Percentiles rank a stretch among this genome's conserved stretches.
phyloP scores from a whole-genome alignment of 2,329 filamentous ascomycete genomes.

The Exophiala phaeomuriformis region DNA sequence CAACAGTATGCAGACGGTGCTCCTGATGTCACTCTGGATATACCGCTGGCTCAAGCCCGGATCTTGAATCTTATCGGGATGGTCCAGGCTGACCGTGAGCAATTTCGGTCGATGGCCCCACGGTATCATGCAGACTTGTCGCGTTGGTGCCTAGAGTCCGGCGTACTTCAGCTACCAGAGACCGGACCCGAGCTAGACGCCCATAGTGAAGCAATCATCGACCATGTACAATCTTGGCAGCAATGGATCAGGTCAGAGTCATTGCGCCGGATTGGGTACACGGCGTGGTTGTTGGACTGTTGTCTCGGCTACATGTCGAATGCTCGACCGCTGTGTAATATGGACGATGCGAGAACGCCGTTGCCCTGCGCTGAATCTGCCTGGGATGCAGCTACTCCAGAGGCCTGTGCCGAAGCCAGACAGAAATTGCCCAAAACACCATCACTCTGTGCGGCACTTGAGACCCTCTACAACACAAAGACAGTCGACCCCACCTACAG shows the following conservation, averaged over 20 bases:
- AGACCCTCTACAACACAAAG: constrained; percentile 46
- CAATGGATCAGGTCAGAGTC: constrained; percentile 36
- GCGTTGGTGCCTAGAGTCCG: constrained; percentile 22
- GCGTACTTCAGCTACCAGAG: constrained; percentile 16
- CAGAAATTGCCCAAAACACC: constrained; percentile 2
- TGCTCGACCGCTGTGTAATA: constrained; percentile 29
- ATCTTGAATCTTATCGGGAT: constrained; percentile 21
- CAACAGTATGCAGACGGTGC: constrained; percentile 7
- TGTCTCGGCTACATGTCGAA: constrained; percentile 33
- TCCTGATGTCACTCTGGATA: constrained; percentile 10
- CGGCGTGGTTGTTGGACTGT: constrained; percentile 36
- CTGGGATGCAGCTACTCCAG: constrained; percentile 35
- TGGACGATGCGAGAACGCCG: constrained; percentile 36
- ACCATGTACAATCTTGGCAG: constrained; percentile 30
- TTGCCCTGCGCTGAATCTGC: constrained; percentile 38
- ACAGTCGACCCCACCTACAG: constrained; percentile 38
- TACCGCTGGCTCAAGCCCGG: constrained; percentile 17
- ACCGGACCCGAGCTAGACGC: background rate
- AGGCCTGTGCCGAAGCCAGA: constrained; percentile 29
- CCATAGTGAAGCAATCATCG: background rate
- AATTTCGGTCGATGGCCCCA: constrained; percentile 12
- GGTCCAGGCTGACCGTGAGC: constrained; percentile 18
- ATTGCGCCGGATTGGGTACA: constrained; percentile 36
- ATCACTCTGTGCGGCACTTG: constrained; percentile 31
- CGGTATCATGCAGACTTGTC: constrained; percentile 24